Conservation (phyloP, 805 yeast species). For the Barnettozyma salicaria region DNA sequence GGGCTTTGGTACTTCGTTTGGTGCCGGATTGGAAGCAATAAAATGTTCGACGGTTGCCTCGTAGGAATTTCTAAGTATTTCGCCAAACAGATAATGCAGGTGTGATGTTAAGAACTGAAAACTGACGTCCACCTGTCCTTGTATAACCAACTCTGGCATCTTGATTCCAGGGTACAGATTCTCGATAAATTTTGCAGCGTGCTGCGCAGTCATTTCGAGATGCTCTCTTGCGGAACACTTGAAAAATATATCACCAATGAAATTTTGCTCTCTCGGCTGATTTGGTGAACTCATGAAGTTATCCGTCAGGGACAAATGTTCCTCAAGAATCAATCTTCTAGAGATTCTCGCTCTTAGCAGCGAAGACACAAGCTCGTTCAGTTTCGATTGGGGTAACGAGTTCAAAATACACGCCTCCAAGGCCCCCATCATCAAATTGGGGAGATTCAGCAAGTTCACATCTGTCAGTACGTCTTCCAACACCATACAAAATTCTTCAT, state of each 20-base stretch:
- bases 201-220: constrained; percentile 47
- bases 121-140: constrained; percentile 58
- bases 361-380: constrained; percentile 71
- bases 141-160: constrained; percentile 72
- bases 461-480: constrained; percentile 59
- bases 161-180: constrained; percentile 45
- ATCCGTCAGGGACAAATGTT: constrained; percentile 74
- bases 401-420: constrained; percentile 64
- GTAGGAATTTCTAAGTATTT: constrained; percentile 75
- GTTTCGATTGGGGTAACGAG: constrained; percentile 49
- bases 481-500: constrained; percentile 61
- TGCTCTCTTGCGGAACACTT: constrained; percentile 70
- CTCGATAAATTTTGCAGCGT: constrained; percentile 46
- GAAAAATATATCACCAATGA: constrained; percentile 75
- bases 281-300: constrained; percentile 48
- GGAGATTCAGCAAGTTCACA: constrained; percentile 74
- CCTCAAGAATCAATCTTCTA: constrained; percentile 85
- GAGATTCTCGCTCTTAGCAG: constrained; percentile 82
- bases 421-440: constrained; percentile 91
- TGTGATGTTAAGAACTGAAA: constrained; percentile 87
- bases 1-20: constrained; percentile 51
- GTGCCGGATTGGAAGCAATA: constrained; percentile 27
- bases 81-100: constrained; percentile 80
- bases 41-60: constrained; percentile 67
- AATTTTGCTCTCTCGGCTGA: constrained; percentile 39